Evolutionary conservation across 2,329 filamentous ascomycete genomes (phyloP), one percentile per base, ranked within the genome.

Genomic region (Fonsecaea monophora): DNA sequence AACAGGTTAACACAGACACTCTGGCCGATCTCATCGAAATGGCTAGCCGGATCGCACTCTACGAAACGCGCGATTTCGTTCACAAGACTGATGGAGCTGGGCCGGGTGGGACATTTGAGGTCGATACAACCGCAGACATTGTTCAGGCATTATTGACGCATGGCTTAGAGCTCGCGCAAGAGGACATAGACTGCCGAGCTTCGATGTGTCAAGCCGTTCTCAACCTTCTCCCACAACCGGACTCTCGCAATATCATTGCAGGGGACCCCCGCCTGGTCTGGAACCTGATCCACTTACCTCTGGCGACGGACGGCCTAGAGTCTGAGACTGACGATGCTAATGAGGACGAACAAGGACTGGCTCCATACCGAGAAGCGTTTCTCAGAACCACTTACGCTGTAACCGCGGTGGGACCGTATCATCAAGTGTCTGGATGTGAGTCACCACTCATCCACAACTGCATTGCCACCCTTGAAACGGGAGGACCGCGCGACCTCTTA

Each of bases 11-110:
- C 45, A 13, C 60, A 40, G 67, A 21, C 4, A 67, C 57, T 13
- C 53, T 73, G 12, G 70, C 70, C 0, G 71, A 73, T 35, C 60
- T 73, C 32, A 35, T 72, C 12, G 71, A 73, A 64, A 72, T 73
- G 68, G 63, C 68, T 37, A 69, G 65, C 42, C 67, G 67, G 4
- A 62, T 68, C 3, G 63, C 68, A 3, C 45, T 70, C 25, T 69
- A 64, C 25, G 70, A 62, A 21, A 60, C 65, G 12, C 53, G 63
- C 21, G 45, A 67, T 18, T 37, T 68, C 34, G 45, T 68, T 9
- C 50, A 62, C n/a, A 18, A 55, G 18, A 18, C 48, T 38, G 34
- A 50, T 45, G 42, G 38, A 21, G 50, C 58, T 15, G 59, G 62
- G 25, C 12, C 60, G 21, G 60, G 21, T 18, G 66, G 67, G 1